phyloP scores from a whole-genome alignment of 2,329 filamentous ascomycete species.

The Phyllosticta citriasiana region DNA sequence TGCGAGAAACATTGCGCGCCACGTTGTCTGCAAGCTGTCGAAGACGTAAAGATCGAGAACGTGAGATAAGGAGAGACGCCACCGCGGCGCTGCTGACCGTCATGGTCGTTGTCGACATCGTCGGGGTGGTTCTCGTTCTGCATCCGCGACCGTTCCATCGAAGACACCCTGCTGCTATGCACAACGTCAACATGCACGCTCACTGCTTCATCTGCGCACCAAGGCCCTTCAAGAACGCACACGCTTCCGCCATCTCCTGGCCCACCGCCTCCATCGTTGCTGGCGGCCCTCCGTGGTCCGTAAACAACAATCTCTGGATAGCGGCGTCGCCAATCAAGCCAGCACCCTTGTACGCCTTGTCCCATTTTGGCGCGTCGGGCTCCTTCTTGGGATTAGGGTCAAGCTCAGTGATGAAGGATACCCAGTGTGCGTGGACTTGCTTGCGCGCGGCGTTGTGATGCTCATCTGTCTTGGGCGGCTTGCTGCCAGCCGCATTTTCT shows the following conservation, averaged over 20 bases:
- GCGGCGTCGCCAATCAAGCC: not conserved
- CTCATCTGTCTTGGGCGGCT: conserved; percentile 12
- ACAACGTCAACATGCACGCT: not conserved
- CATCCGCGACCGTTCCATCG: not conserved
- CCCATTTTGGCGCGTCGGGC: not conserved
- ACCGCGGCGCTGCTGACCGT: too few relatives aligned
- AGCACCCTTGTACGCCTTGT: not conserved
- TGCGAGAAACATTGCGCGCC: too few relatives aligned
- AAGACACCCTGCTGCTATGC: not conserved
- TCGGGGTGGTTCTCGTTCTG: not conserved
- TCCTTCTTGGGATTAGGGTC: conserved; percentile 1
- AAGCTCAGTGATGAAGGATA: conserved; percentile 26
- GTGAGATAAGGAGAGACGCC: too few relatives aligned
- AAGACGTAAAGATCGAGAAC: too few relatives aligned
- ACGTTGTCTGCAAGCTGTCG: too few relatives aligned
- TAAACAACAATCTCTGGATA: not conserved
- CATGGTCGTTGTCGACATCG: too few relatives aligned
- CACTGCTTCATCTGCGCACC: conserved; percentile 4
- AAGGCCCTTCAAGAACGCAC: not conserved
- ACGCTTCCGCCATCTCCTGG: conserved; percentile 1
- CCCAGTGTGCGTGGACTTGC: conserved; percentile 31
- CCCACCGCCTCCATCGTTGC: conserved; percentile 5
- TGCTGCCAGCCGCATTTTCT: conserved; percentile 13
- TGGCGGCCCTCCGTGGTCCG: not conserved
- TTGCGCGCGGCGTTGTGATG: not conserved